Evolutionary conservation across 306 rosid genomes (phyloP).

Genomic region (Pyrus bretschneideri): DNA sequence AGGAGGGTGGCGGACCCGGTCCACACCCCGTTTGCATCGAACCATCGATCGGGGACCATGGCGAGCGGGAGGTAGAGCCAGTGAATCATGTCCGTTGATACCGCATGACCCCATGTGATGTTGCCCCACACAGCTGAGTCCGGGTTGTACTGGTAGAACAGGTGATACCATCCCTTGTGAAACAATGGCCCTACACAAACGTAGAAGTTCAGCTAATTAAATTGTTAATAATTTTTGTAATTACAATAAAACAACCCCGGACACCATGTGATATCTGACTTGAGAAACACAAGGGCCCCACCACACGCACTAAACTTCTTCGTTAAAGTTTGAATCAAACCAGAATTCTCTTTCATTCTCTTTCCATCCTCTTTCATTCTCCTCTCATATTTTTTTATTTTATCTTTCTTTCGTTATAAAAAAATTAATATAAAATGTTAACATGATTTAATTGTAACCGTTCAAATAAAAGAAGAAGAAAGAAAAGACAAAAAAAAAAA

Average conservation of each 20-base stretch:
- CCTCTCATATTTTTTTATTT: no score
- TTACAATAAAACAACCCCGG: not conserved
- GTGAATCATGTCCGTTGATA: conserved; percentile 67
- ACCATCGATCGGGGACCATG: conserved; percentile 49
- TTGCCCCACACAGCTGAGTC: conserved; percentile 81
- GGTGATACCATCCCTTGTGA: conserved; percentile 75
- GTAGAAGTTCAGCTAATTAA: not conserved
- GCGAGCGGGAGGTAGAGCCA: conserved; percentile 79
- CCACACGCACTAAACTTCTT: no score
- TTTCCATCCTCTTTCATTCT: no score
- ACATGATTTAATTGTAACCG: accelerated
- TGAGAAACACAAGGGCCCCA: no score
- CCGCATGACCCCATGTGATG: conserved; percentile 88
- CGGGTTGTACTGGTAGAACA: conserved; percentile 83
- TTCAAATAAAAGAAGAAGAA: no score
- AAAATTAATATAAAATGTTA: no score
- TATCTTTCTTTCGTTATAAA: no score
- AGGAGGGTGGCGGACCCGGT: conserved; percentile 69
- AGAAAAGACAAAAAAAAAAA: no score
- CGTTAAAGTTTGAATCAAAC: no score
- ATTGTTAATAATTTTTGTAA: not conserved
- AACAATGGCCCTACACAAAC: conserved; percentile 54
- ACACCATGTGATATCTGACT: not conserved
- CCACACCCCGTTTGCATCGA: conserved; percentile 71
- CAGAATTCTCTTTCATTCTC: no score